Evolutionary conservation across 768 basidiomycete genomes (phyloP), one percentile per base, ranked within the genome.

Genomic region (Panaeolus cyanescens): DNA sequence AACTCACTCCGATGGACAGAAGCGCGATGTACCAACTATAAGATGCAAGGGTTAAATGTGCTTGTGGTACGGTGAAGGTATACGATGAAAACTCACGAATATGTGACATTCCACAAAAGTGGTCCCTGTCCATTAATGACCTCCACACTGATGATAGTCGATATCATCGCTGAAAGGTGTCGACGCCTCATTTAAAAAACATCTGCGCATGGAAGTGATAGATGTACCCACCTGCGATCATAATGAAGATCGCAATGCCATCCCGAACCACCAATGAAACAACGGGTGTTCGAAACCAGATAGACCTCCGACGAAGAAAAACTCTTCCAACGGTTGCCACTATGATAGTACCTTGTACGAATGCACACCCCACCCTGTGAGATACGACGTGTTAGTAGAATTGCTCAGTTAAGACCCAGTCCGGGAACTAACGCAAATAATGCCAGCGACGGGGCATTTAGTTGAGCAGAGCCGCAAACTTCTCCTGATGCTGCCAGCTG

Each of bases 1-100:
- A n/a, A 58, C 59, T 17, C 34, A 65, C 64, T 3, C 54, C 45
- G n/a, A 66, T 57, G 3, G 65, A 66, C 22, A 66, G 33, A 4
- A 62, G 9, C 3, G 60, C 37, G 25, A 50, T 25, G 25, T 25
- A 50, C 45, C 45, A 50, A 3, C 45, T 50, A 9, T 50, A 6
- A 2, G 2, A 50, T n/a, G n/a, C n/a, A 30, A 3, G 5, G 13
- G 6, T 12, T 20, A 8, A 2, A 5, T 28, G 22, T 12, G 4
- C 12, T 12, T 12, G 1, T 3, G 39, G 5, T 6, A 28, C 15
- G 6, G 22, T 28, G 10, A 3, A 28, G 2, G 4, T 3, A 50
- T 15, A n/a, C 8, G 22, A 4, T 7, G 10, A 30, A 7, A 25
- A 4, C 25, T 28, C 30, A 50, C 45, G 45, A 22, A 50, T 9